A percentile compares a stretch with the other conserved stretches of the same genome.
phyloP scores from a whole-genome alignment of 108 stramenopile species.

The Pseudonitzschia delicatissima region DNA sequence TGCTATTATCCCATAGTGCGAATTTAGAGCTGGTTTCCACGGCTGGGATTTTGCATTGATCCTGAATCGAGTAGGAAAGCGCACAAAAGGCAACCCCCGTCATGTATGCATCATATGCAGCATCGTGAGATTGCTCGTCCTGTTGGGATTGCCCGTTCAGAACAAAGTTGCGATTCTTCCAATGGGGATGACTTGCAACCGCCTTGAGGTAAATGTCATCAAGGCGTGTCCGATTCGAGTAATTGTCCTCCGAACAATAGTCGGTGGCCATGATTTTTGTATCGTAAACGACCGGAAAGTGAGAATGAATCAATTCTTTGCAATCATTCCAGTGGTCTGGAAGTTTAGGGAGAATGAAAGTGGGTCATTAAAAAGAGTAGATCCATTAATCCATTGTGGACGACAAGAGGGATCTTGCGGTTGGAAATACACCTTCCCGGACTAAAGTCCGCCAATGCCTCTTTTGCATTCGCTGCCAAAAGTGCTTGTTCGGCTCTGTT shows the following conservation, averaged over 20 bases:
- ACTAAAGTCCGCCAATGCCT: conserved; percentile 15
- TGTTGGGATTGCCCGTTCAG: conserved; percentile 31
- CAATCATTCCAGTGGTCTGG: conserved; percentile 57
- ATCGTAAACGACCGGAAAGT: conserved; percentile 76
- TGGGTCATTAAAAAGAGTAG: conserved; percentile 78
- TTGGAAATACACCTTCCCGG: neutral
- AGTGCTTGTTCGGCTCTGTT: conserved; percentile 20
- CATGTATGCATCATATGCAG: conserved; percentile 78
- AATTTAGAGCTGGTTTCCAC: conserved; percentile 4
- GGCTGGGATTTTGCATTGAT: conserved; percentile 9
- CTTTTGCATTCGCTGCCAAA: conserved; percentile 23
- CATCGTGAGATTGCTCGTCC: conserved; percentile 53
- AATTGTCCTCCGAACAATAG: conserved; percentile 30
- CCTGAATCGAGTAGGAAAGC: conserved; percentile 15
- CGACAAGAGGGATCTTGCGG: conserved; percentile 64
- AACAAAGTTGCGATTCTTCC: conserved; percentile 47
- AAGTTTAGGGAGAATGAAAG: conserved; percentile 50
- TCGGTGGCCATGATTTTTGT: conserved; percentile 72
- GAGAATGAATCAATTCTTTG: conserved; percentile 53
- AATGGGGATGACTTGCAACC: conserved; percentile 33
- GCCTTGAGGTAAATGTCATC: conserved; percentile 23
- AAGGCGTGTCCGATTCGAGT: conserved; percentile 14
- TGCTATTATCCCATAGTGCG: conserved; percentile 29
- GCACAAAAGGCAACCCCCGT: conserved; percentile 50
- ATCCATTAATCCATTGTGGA: conserved; percentile 87